Percentiles rank a stretch among this genome's conserved stretches.
These are phyloP conservation scores for Pelargonium fulgidum DNA, from an alignment of 441 rosid genomes.

Conservation along the genomic window DNA sequence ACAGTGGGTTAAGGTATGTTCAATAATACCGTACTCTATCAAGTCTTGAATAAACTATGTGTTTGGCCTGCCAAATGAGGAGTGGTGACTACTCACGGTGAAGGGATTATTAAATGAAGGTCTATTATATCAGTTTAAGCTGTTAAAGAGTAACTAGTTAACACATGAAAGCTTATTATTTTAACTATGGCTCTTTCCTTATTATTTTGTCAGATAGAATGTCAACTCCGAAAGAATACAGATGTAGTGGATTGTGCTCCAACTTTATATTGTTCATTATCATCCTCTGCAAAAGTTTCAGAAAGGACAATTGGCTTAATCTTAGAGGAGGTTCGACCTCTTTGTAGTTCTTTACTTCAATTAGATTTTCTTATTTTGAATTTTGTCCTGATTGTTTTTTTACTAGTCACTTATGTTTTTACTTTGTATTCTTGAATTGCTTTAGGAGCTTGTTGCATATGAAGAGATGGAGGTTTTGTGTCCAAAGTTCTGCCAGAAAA, in stretches of 20 bases:
- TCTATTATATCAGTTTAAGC: background rate
- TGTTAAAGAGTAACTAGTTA: slow-evolving; percentile 16
- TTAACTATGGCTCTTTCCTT: slow-evolving; percentile 19
- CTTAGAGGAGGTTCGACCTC: slow-evolving; percentile 70
- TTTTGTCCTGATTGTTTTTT: background rate
- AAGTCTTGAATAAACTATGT: background rate
- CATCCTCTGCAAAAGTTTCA: slow-evolving; percentile 40
- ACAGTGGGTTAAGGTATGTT: slow-evolving; percentile 86
- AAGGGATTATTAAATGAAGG: background rate
- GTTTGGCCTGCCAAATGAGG: slow-evolving; percentile 5
- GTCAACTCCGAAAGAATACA: slow-evolving; percentile 35
- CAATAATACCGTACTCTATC: background rate
- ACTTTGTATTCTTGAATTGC: slow-evolving; percentile 9
- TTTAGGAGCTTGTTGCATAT: slow-evolving; percentile 73
- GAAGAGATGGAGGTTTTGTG: slow-evolving; percentile 40
- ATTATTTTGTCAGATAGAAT: slow-evolving; percentile 52
- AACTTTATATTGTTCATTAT: slow-evolving; percentile 45
- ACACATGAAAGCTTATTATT: slow-evolving; percentile 19
- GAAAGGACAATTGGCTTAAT: slow-evolving; percentile 46
- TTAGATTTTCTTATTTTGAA: background rate
- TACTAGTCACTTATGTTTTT: slow-evolving; percentile 8
- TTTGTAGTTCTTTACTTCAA: slow-evolving; percentile 3
- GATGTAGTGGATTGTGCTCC: slow-evolving; percentile 36
- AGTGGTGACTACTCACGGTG: background rate
- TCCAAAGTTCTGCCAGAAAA: slow-evolving; percentile 50